Evolutionary conservation across 73 alveolate species (phyloP), one percentile per base, ranked within the genome.

Genomic region (Paraurostyla sp.): DNA sequence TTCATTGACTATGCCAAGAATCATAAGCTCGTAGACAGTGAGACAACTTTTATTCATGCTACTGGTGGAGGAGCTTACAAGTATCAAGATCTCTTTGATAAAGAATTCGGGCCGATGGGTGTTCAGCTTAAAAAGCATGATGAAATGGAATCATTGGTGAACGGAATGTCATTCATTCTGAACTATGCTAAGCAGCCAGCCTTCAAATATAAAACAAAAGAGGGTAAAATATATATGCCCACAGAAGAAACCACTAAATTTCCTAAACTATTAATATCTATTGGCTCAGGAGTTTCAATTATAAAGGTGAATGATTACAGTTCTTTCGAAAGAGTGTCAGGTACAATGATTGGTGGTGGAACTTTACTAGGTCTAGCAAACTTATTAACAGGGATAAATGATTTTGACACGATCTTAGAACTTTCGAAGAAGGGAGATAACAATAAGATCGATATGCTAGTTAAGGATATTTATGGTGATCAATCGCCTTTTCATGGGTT

Each of bases 21-120:
- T 0, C 51, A 38, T 42, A n/a, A 41, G 22, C 23, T 43, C 9
- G 49, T 42, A 18, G 84, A 60, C 23, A 36, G 22, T 22, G 51
- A 18, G n/a, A 20, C 59, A 11, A 25, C 35, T 33, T 23, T 18
- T 38, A 80, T 96, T 29, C 92, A 92, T 29, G 94, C 95, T 18
- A 96, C 99, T 0, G 99, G 99, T 48, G 99, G 99, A 36, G 99
- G 99, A 4, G 98, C 99, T 11, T 91, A 89, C 58, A 97, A 97
- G 93, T 95, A 25, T 85, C 20, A 51, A 42, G 87, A 80, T 50
- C 76, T 87, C 0, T 91, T 94, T 62, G 82, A 88, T 25, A 50
- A 83, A 40, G 90, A 35, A n/a, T 76, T 87, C 22, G 90, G 94
- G 15, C 16, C 25, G 13, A 40, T 93, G 65, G 78, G 92, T 7